Evolutionary conservation across 805 yeast species (phyloP), one percentile per base, ranked within the genome.

Genomic region (Dipodascus geniculatus): DNA sequence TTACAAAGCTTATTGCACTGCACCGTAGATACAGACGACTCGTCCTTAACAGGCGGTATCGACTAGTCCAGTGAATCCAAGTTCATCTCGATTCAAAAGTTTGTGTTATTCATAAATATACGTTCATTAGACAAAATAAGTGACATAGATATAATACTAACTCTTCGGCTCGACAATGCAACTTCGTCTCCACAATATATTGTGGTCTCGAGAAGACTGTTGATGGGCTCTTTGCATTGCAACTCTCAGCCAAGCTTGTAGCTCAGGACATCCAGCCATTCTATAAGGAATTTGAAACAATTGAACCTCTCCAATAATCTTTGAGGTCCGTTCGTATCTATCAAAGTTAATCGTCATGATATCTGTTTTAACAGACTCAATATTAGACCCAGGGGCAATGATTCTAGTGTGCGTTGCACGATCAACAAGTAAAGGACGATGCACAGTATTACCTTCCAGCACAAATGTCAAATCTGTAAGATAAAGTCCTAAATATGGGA

Each of bases 401-500:
- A 22, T 23, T 14, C 11, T 48, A 6, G 49, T 22, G 4, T 11
- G 24, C 11, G 24, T 19, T 17, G 16, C n/a, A 14, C 49, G 16
- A 22, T 23, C 49, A 22, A 49, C 22, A 16, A 22, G 17, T 42
- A 53, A 54, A 44, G 49, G 38, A 24, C 64, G 48, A 23, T 35
- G 49, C 23, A 51, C 53, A 16, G 69, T 63, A 53, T 68, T 69
- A 24, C 73, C 73, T 54, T 69, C 73, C 48, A 64, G 69, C 31
- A 67, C 59, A 48, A 69, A 63, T 16, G 68, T 67, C 48, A 69
- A 54, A 48, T 69, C 73, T n/a, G 68, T 59, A 4, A 68, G 60
- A 42, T 63, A 61, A 2, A 68, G 57, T 2, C 73, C 73, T 6
- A 69, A 53, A 55, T 65, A 69, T 1, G 73, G 73, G 6, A 69